These are phyloP conservation scores for Colletotrichum orchidophilum DNA, from an alignment of 2,329 filamentous ascomycete species.

Conservation along the genomic window DNA sequence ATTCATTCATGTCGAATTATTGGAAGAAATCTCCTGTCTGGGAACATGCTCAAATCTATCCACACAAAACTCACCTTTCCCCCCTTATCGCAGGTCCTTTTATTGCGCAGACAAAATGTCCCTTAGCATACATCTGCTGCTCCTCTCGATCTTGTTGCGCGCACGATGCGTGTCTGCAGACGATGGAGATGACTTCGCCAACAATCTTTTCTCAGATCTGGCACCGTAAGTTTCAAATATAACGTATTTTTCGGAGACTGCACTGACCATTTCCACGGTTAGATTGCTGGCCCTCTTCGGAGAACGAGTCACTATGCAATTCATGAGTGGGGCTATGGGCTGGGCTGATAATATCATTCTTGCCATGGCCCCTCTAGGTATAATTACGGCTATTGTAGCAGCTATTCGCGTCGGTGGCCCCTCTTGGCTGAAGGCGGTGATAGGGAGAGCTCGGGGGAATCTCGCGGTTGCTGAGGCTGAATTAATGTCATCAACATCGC, in stretches of 20 bases:
- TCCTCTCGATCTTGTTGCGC: no score
- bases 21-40: no score
- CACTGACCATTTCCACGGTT: no score
- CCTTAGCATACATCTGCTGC: no score
- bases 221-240: not conserved
- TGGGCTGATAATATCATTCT: constrained; percentile 45
- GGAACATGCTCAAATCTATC: no score
- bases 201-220: not conserved
- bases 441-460: constrained; percentile 50
- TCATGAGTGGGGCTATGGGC: constrained; percentile 45
- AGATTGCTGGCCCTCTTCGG: constrained; percentile 47
- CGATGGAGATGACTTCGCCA: not conserved
- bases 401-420: constrained; percentile 44
- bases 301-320: constrained; percentile 50
- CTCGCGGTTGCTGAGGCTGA: constrained; percentile 46
- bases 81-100: no score
- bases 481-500: constrained; percentile 50
- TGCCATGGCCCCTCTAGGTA: constrained; percentile 48
- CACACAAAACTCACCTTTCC: no score
- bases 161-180: no score
- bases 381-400: constrained; percentile 48
- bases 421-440: constrained; percentile 45
- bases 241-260: no score
- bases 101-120: no score
- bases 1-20: no score